Evolutionary conservation across 2,329 filamentous ascomycete genomes (phyloP).

Genomic region (Cytospora piceae): DNA sequence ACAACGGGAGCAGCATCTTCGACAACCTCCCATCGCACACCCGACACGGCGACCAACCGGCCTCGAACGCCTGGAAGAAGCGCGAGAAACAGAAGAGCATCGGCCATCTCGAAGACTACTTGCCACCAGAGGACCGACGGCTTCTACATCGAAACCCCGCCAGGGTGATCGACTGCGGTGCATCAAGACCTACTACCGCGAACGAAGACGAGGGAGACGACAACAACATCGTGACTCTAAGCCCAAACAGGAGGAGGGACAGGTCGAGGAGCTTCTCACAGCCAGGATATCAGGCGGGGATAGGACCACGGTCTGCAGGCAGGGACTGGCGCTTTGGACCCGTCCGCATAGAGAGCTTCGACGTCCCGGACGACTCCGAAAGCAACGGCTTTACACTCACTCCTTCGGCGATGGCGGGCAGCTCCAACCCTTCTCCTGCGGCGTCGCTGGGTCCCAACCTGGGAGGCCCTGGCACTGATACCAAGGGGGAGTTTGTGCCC

Average conservation of each 20-base stretch:
- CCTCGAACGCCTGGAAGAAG: slow-evolving; percentile 19
- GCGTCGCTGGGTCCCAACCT: slow-evolving; percentile 56
- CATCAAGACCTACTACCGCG: slow-evolving; percentile 41
- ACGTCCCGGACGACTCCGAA: slow-evolving; percentile 57
- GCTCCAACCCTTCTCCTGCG: slow-evolving; percentile 35
- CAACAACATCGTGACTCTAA: slow-evolving; percentile 44
- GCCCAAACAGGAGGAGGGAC: slow-evolving; percentile 46
- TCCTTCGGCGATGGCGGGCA: slow-evolving; percentile 31
- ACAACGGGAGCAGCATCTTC: slow-evolving; percentile 55
- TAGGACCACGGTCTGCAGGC: slow-evolving; percentile 53
- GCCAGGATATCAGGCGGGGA: slow-evolving; percentile 48
- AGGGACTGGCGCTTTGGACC: slow-evolving; percentile 81
- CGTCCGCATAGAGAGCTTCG: slow-evolving; percentile 80
- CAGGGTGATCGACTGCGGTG: slow-evolving; percentile 55
- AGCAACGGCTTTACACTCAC: slow-evolving; percentile 35
- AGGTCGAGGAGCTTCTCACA: slow-evolving; percentile 47
- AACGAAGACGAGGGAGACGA: slow-evolving; percentile 32
- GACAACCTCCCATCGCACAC: slow-evolving; percentile 58
- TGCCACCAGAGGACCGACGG: slow-evolving; percentile 29
- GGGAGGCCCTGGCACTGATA: slow-evolving; percentile 69
- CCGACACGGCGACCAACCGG: slow-evolving; percentile 30
- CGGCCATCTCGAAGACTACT: slow-evolving; percentile 26
- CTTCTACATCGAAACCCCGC: slow-evolving; percentile 29
- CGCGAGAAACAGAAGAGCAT: slow-evolving; percentile 29
- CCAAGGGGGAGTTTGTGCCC: slow-evolving; percentile 79